phyloP scores from a whole-genome alignment of 352 stramenopile species.

The Globisporangium middletonii region DNA sequence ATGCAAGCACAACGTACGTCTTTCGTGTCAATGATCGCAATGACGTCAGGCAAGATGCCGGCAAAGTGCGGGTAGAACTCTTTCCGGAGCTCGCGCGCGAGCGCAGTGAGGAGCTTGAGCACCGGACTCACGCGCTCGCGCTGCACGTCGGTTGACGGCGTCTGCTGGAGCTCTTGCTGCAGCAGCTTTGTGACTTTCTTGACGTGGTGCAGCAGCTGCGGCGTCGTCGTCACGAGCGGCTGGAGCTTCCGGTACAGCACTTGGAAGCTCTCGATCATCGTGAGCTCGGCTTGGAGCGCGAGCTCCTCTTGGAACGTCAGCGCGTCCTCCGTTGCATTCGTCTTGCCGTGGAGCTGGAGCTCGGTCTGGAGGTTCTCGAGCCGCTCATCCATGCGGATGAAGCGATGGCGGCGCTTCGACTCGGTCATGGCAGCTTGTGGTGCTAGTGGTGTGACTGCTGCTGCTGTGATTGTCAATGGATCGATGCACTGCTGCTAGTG shows the following conservation, averaged over 20 bases:
- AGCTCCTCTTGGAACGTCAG: conserved; percentile 83
- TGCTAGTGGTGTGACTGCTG: neutral
- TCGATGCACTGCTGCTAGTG: neutral
- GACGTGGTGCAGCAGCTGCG: conserved; percentile 78
- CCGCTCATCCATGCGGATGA: conserved; percentile 79
- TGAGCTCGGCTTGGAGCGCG: conserved; percentile 71
- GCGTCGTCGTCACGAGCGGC: conserved; percentile 71
- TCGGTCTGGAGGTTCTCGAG: conserved; percentile 72
- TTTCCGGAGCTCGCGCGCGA: conserved; percentile 76
- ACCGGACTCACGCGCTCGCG: conserved; percentile 62
- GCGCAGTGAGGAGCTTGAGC: conserved; percentile 77
- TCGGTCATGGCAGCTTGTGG: conserved; percentile 1
- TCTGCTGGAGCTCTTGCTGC: conserved; percentile 48
- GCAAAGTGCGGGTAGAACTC: conserved; percentile 87
- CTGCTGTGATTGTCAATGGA: neutral
- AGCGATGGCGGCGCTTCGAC: conserved; percentile 73
- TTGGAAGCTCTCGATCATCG: conserved; percentile 81
- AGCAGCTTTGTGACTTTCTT: conserved; percentile 64
- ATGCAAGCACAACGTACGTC: conserved; percentile 37
- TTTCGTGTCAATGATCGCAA: conserved; percentile 81
- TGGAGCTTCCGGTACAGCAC: conserved; percentile 59
- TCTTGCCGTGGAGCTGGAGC: conserved; percentile 81
- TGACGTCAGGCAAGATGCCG: conserved; percentile 42
- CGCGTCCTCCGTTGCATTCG: conserved; percentile 46
- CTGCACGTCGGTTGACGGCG: conserved; percentile 51